Evolutionary conservation across 2,329 filamentous ascomycete species (phyloP), one percentile per base, ranked within the genome.

Genomic region (Penicillium sp.): DNA sequence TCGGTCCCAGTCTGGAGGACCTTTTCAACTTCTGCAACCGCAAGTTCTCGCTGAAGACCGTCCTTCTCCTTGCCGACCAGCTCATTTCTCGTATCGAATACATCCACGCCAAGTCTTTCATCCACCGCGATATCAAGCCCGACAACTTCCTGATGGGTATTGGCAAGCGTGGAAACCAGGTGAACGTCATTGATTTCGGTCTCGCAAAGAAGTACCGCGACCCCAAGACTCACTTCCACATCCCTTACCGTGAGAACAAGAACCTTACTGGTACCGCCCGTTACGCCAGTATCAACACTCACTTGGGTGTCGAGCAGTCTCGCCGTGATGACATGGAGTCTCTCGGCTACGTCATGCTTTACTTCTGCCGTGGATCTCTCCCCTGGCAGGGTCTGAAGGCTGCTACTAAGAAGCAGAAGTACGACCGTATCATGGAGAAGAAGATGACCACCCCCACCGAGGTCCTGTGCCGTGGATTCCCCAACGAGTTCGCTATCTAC

Each of bases 1-100:
- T 99, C 54, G 94, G 94, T 38, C 94, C 94, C 64, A 94, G 89
- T 70, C 80, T 99, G 77, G 94, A 99, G 79, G 94, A 99, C 73
- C 84, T 99, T 32, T 99, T 99, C 90, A 97, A 99, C 85, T 97
- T 97, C 78, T 99, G 94, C 87, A 97, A 97, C 87, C 89, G 94
- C 77, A 97, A 97, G 77, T 99, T 97, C 82, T 97, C 94, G 11
- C 81, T 99, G 65, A 99, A 99, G 88, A 99, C 94, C 1, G 94
- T 99, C 27, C 84, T 99, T 41, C 86, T 99, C 24, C 85, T 99
- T 46, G 94, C 94, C 72, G 94, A 99, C 70, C 94, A 99, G 81
- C 88, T 97, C 76, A 97, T 99, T 75, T 97, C 93, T 63, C 92
- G 94, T 69, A 97, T 99, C 77, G 94, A 99, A 79, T 97, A 97